Conservation (phyloP, 371 early-diverging fungal genomes). For the Syncephalis plumigaleata region DNA sequence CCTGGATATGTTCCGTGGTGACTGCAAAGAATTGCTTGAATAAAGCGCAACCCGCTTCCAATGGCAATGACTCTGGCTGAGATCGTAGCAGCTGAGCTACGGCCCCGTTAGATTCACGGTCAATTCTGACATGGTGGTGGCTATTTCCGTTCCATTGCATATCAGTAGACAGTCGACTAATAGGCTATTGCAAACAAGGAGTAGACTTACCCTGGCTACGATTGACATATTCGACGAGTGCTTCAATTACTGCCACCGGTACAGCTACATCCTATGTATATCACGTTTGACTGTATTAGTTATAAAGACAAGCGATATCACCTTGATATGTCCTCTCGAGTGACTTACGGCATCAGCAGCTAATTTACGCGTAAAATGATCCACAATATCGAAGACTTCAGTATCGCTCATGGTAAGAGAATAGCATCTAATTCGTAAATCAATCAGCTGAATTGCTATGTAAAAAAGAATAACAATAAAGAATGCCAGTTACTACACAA, state of each 20-base stretch:
- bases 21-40: conserved; percentile 64
- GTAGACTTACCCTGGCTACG: conserved; percentile 32
- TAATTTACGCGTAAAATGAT: too few relatives aligned
- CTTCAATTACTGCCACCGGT: conserved; percentile 75
- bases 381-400: too few relatives aligned
- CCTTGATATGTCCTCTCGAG: too few relatives aligned
- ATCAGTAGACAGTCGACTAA: background rate
- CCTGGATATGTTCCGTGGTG: conserved; percentile 20
- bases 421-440: too few relatives aligned
- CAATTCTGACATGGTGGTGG: conserved; percentile 77
- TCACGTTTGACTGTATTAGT: too few relatives aligned
- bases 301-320: too few relatives aligned
- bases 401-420: too few relatives aligned
- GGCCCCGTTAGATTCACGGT: conserved; percentile 56
- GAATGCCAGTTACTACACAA: too few relatives aligned
- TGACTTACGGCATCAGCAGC: too few relatives aligned
- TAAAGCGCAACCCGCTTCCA: conserved; percentile 79
- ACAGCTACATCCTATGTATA: conserved; percentile 67
- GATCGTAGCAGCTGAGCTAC: conserved; percentile 41
- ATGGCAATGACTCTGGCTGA: conserved; percentile 35
- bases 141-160: conserved; percentile 13
- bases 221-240: conserved; percentile 56
- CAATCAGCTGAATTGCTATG: too few relatives aligned
- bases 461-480: too few relatives aligned
- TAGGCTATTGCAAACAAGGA: background rate